Percentiles rank a stretch among this genome's conserved stretches.
Evolutionary conservation across 1,284 basidiomycete species (phyloP).

Genomic region (Puccinia horiana): DNA sequence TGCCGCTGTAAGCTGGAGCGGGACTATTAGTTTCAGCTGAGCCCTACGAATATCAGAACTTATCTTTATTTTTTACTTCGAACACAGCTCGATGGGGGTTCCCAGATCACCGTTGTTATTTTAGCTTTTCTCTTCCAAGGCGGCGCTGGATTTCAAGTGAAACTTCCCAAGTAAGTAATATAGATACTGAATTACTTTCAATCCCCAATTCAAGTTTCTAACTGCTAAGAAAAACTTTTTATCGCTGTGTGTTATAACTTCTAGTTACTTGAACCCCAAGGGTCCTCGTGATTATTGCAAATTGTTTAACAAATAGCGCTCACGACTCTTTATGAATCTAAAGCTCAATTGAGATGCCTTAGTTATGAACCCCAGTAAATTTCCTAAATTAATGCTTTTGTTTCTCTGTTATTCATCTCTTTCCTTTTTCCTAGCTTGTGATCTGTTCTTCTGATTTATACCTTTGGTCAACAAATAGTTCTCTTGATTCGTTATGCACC

Average conservation of each 20-base stretch:
- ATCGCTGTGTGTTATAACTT: neutral
- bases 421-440: no score
- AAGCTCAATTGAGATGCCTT: no score
- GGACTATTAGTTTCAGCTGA: neutral
- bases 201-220: neutral
- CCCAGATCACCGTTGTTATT: conserved; percentile 15
- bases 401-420: no score
- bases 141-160: conserved; percentile 17
- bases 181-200: neutral
- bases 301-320: no score
- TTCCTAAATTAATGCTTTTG: no score
- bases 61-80: neutral
- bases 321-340: no score
- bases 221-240: no score
- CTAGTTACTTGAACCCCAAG: conserved; percentile 27
- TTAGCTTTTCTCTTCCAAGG: conserved; percentile 37
- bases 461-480: no score
- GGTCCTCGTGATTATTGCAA: conserved; percentile 38
- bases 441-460: no score
- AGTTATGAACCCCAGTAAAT: no score
- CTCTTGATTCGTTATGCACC: no score
- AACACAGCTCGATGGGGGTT: conserved; percentile 32
- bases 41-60: neutral
- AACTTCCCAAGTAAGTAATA: conserved; percentile 37
- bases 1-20: conserved; percentile 27